These are phyloP conservation scores for Sphaerulina populicola DNA, from an alignment of 2,329 filamentous ascomycete species.

Conservation along the genomic window DNA sequence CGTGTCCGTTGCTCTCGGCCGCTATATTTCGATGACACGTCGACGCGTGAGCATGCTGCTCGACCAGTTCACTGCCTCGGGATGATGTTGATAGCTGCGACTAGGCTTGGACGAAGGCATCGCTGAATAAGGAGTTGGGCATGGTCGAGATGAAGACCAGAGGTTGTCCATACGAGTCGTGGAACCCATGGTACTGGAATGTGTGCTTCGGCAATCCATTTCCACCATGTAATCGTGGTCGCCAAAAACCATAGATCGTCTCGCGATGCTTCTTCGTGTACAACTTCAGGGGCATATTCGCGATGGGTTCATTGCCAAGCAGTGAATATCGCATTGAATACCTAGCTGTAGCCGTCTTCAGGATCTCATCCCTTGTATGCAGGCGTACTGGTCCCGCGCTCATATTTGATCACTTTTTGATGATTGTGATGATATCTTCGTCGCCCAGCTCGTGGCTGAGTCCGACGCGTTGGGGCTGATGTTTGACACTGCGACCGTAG, in stretches of 20 bases:
- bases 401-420: constrained; percentile 26
- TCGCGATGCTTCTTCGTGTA: too few species aligned
- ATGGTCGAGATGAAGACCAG: background rate
- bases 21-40: constrained; percentile 30
- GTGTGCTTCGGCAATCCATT: background rate
- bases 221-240: too few species aligned
- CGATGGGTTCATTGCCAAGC: background rate
- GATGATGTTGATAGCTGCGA: constrained; percentile 6
- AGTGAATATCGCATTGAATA: too few species aligned
- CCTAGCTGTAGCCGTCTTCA: too few species aligned
- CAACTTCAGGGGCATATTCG: background rate
- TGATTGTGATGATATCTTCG: constrained; percentile 68
- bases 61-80: constrained; percentile 36
- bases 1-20: constrained; percentile 25
- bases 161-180: background rate
- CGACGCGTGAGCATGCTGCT: constrained; percentile 22
- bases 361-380: background rate
- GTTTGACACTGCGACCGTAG: constrained; percentile 96
- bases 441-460: constrained; percentile 84
- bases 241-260: too few species aligned
- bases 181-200: background rate
- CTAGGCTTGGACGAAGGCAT: constrained; percentile 11
- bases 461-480: constrained; percentile 93
- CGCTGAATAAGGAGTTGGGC: constrained; percentile 6
- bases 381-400: background rate